Evolutionary conservation across 441 rosid species (phyloP).

Genomic region (Erysimum cheiri): DNA sequence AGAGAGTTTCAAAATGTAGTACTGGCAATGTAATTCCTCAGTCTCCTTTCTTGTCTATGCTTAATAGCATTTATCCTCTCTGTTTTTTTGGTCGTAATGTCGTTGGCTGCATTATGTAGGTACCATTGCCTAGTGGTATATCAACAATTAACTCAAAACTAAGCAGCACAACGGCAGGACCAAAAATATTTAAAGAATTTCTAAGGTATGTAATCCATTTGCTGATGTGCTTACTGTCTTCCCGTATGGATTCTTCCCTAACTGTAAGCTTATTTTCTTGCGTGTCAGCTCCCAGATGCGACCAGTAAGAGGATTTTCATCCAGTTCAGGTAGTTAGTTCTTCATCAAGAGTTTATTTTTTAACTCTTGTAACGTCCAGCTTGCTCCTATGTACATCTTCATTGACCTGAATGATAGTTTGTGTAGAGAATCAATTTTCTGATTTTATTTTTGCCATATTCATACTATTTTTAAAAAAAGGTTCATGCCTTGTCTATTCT

Average conservation of each 20-base stretch:
- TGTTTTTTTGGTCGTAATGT: slow-evolving; percentile 11
- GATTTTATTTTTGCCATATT: not conserved
- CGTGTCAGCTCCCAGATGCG: slow-evolving; percentile 59
- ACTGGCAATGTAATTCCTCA: slow-evolving; percentile 54
- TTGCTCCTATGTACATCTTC: slow-evolving; percentile 14
- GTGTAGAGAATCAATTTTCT: not conserved
- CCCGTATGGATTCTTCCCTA: slow-evolving; percentile 21
- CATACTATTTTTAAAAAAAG: slow-evolving; percentile 6
- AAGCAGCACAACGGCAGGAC: slow-evolving; percentile 47
- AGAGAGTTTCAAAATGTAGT: slow-evolving; percentile 46
- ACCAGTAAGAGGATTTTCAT: slow-evolving; percentile 72
- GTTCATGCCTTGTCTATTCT: slow-evolving; percentile 11
- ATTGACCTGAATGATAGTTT: slow-evolving; percentile 10
- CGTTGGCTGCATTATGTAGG: slow-evolving; percentile 46
- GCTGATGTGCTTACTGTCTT: not conserved
- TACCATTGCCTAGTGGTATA: slow-evolving; percentile 43
- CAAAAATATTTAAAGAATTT: slow-evolving; percentile 38
- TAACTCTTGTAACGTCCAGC: slow-evolving; percentile 8
- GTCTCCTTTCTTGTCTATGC: slow-evolving; percentile 2
- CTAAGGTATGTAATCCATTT: slow-evolving; percentile 47
- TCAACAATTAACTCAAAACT: slow-evolving; percentile 47
- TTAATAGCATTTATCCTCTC: not conserved
- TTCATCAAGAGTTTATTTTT: slow-evolving; percentile 3
- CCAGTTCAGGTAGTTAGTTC: slow-evolving; percentile 67
- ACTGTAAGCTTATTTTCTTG: slow-evolving; percentile 31